Percentiles rank a stretch among this genome's conserved stretches.
Evolutionary conservation across 768 basidiomycete species (phyloP).

Genomic region (Pleurotus salmoneostramineus): DNA sequence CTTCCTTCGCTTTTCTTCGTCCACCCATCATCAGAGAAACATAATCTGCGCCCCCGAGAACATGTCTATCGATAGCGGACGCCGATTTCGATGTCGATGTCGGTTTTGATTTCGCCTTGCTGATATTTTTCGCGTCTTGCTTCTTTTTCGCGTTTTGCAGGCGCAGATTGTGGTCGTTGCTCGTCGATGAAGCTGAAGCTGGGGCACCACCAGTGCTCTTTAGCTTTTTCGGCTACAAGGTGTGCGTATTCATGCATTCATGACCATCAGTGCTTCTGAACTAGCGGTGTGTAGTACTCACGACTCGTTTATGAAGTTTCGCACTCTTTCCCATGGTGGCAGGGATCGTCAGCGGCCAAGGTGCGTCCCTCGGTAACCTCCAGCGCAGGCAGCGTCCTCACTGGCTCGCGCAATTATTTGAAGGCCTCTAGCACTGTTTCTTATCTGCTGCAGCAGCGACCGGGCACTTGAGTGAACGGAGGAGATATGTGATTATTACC

Average conservation of each 20-base stretch:
- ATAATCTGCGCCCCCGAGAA: slow-evolving; percentile 77
- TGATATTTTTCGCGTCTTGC: slow-evolving; percentile 36
- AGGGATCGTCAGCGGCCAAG: neutral
- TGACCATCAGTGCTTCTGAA: too few species aligned
- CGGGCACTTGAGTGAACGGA: too few species aligned
- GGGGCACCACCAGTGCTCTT: slow-evolving; percentile 21
- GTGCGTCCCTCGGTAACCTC: neutral
- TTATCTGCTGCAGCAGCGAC: too few species aligned
- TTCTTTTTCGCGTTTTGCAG: slow-evolving; percentile 38
- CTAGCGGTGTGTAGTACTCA: slow-evolving; percentile 20
- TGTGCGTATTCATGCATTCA: neutral
- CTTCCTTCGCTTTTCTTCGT: slow-evolving; percentile 61
- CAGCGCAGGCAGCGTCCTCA: neutral
- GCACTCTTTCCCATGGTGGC: slow-evolving; percentile 65
- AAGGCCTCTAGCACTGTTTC: too few species aligned
- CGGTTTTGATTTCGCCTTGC: slow-evolving; percentile 20
- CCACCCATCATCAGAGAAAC: slow-evolving; percentile 69
- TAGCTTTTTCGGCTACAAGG: slow-evolving; percentile 30
- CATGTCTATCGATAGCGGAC: slow-evolving; percentile 21
- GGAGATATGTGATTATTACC: too few species aligned
- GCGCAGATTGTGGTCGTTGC: slow-evolving; percentile 31
- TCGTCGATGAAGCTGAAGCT: slow-evolving; percentile 11
- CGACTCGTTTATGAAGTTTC: slow-evolving; percentile 60
- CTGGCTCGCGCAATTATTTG: neutral
- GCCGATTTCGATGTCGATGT: slow-evolving; percentile 8